Evolutionary conservation across 2,329 filamentous ascomycete species (phyloP).

Genomic region (Colletotrichum gloeosporioides): DNA sequence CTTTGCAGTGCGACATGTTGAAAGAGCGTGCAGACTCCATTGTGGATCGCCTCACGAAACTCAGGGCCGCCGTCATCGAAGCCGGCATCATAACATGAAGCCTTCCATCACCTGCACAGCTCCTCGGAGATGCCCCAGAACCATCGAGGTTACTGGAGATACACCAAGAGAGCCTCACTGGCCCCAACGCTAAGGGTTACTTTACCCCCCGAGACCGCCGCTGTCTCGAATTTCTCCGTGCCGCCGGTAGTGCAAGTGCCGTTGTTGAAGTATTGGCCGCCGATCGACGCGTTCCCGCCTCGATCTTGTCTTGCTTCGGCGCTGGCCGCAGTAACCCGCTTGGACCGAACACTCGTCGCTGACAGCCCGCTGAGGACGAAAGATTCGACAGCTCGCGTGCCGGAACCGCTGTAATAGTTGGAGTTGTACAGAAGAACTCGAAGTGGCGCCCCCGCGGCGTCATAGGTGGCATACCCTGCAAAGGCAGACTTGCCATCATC

Average conservation of each 20-base stretch:
- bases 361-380: not conserved
- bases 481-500: slow-evolving; percentile 47
- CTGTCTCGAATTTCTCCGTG: slow-evolving; percentile 3
- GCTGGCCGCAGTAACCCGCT: slow-evolving; percentile 1
- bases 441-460: not conserved
- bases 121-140: not conserved
- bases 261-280: slow-evolving; percentile 6
- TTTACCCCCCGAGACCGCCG: not conserved
- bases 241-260: not conserved
- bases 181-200: slow-evolving; percentile 24
- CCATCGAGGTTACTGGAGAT: not conserved
- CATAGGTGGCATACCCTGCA: slow-evolving; percentile 52
- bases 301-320: slow-evolving; percentile 12
- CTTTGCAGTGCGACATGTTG: slow-evolving; percentile 32
- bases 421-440: slow-evolving; percentile 51
- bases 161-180: slow-evolving; percentile 10
- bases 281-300: not conserved
- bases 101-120: not conserved
- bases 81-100: not conserved
- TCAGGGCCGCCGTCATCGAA: not conserved
- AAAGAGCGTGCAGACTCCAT: slow-evolving; percentile 24
- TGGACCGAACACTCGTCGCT: not conserved
- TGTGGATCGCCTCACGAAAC: slow-evolving; percentile 21
- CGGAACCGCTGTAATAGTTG: slow-evolving; percentile 39
- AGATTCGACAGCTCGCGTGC: not conserved